Percentiles rank a stretch among this genome's conserved stretches.
Conservation (phyloP, 495 filamentous ascomycete species). For the Cenococcum geophilum region DNA sequence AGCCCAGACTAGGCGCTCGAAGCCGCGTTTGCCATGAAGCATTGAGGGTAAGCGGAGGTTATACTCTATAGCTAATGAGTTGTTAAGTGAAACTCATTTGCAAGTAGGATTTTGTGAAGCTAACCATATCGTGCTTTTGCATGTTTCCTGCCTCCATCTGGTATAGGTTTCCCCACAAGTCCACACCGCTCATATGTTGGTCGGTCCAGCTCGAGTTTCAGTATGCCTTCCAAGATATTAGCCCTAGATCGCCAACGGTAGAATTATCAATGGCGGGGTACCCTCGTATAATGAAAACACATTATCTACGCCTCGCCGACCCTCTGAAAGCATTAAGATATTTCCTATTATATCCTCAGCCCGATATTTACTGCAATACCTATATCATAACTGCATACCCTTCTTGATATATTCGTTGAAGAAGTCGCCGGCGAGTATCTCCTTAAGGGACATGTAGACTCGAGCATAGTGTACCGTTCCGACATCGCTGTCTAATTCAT, state of each 20-base stretch:
- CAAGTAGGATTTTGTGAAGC: slow-evolving; percentile 32
- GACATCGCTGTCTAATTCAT: slow-evolving; percentile 45
- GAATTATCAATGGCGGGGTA: slow-evolving; percentile 26
- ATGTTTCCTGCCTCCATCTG: slow-evolving; percentile 54
- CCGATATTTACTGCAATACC: background rate
- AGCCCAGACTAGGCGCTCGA: slow-evolving; percentile 77
- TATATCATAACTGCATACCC: slow-evolving; percentile 47
- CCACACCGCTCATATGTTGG: slow-evolving; percentile 82
- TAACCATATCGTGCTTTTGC: slow-evolving; percentile 54
- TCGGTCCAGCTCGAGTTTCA: slow-evolving; percentile 73
- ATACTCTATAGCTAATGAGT: slow-evolving; percentile 62
- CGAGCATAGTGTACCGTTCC: slow-evolving; percentile 52
- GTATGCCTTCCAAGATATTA: slow-evolving; percentile 46
- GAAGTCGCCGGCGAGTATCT: slow-evolving; percentile 69
- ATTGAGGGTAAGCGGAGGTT: slow-evolving; percentile 76
- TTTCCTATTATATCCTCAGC: slow-evolving; percentile 52
- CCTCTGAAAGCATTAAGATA: slow-evolving; percentile 87
- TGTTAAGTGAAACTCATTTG: background rate
- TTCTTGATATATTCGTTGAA: slow-evolving; percentile 81
- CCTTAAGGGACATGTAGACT: slow-evolving; percentile 67
- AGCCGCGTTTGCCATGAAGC: slow-evolving; percentile 86
- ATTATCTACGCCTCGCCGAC: slow-evolving; percentile 70
- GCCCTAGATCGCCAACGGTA: too few species aligned
- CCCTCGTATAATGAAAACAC: slow-evolving; percentile 70
- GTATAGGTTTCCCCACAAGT: slow-evolving; percentile 65